Conservation (phyloP, 345 rosid species). For the Dimocarpus longan region DNA sequence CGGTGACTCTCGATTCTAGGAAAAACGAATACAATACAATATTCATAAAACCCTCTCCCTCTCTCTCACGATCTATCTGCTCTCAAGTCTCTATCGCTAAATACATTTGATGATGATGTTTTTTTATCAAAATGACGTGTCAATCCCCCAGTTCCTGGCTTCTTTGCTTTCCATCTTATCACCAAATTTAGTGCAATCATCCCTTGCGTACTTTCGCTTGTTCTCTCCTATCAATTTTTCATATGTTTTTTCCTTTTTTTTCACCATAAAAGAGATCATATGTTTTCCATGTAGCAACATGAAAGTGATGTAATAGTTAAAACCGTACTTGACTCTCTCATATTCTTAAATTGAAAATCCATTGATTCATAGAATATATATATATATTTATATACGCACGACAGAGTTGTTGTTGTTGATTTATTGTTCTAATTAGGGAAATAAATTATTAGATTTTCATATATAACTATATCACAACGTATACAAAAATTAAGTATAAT, state of each 20-base stretch:
- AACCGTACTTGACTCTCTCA: neutral
- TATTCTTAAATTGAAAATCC: neutral
- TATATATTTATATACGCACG: neutral
- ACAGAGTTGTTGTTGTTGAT: neutral
- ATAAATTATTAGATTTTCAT: neutral
- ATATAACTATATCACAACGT: neutral
- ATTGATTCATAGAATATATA: too few species aligned
- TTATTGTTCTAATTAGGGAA: neutral
- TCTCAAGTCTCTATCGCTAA: neutral
- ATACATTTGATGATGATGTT: constrained; percentile 14
- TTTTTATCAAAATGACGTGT: constrained; percentile 8
- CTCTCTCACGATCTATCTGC: neutral
- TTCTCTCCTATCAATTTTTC: neutral
- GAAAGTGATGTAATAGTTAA: too few species aligned
- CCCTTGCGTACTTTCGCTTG: neutral
- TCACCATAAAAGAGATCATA: neutral
- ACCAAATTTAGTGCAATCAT: neutral
- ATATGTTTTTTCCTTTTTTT: neutral
- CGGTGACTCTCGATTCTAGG: constrained; percentile 51
- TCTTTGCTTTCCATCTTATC: neutral
- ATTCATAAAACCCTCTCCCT: neutral
- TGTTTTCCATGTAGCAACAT: neutral
- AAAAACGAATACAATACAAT: neutral
- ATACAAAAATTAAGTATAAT: too few species aligned
- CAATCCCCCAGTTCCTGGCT: neutral